phyloP scores from a whole-genome alignment of 2,329 filamentous ascomycete species.

The Nemania sp. region DNA sequence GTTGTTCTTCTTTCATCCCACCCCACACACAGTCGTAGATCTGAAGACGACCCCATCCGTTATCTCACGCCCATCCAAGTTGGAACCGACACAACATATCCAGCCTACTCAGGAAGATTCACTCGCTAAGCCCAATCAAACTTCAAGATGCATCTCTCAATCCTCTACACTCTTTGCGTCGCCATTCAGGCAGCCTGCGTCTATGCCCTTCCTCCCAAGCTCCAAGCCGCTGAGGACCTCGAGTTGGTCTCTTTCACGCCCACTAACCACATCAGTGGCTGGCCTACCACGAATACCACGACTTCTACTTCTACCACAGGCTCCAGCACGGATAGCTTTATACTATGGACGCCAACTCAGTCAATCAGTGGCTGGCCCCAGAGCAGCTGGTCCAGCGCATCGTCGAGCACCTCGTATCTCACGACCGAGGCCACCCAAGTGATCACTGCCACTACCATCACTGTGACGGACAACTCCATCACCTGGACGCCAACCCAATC shows the following conservation, averaged over 20 bases:
- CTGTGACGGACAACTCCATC: constrained; percentile 26
- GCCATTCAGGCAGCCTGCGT: constrained; percentile 18
- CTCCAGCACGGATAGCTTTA: not conserved
- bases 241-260: constrained; percentile 15
- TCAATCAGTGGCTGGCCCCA: constrained; percentile 11
- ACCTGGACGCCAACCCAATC: constrained; percentile 19
- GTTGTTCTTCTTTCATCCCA: constrained; percentile 1
- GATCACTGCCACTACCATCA: constrained; percentile 25
- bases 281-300: constrained; percentile 7
- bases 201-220: constrained; percentile 24
- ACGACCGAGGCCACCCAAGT: constrained; percentile 13
- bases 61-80: constrained; percentile 3
- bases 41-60: not conserved
- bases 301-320: not conserved
- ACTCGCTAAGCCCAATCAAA: not conserved
- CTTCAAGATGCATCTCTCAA: constrained; percentile 21
- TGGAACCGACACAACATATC: constrained; percentile 7
- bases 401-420: constrained; percentile 10
- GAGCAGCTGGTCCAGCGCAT: not conserved
- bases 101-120: not conserved
- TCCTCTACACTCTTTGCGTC: constrained; percentile 17
- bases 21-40: not conserved
- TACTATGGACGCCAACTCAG: constrained; percentile 2
- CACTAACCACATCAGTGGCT: constrained; percentile 17
- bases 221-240: not conserved